Evolutionary conservation across 371 early-diverging fungal species (phyloP).

Genomic region (Syncephalis fuscata): DNA sequence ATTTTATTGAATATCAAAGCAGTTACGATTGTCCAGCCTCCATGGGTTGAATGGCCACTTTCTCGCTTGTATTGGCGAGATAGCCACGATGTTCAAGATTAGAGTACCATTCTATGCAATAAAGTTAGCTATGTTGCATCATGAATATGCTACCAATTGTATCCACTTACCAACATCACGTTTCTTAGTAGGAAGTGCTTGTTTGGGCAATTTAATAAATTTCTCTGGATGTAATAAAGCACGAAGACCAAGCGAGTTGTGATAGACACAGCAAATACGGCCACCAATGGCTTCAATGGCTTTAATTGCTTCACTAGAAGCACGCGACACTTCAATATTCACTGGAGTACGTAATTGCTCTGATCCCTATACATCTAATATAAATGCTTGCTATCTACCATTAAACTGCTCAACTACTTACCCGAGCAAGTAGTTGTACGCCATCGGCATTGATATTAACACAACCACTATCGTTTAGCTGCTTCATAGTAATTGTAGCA

Average conservation of each 20-base stretch:
- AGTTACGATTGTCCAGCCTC: too few relatives aligned
- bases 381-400: neutral
- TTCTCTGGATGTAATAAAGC: conserved; percentile 68
- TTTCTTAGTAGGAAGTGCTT: conserved; percentile 35
- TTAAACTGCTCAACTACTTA: conserved; percentile 14
- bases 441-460: conserved; percentile 73
- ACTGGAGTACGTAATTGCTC: conserved; percentile 45
- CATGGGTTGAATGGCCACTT: too few relatives aligned
- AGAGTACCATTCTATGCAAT: conserved; percentile 27
- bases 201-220: conserved; percentile 45
- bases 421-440: conserved; percentile 67
- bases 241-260: conserved; percentile 54
- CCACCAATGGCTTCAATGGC: conserved; percentile 77
- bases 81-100: conserved; percentile 53
- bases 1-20: too few relatives aligned
- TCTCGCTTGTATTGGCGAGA: conserved; percentile 25
- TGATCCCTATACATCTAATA: conserved; percentile 25
- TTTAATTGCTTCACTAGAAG: conserved; percentile 63
- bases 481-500: conserved; percentile 69
- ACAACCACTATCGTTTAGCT: conserved; percentile 55
- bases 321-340: conserved; percentile 73
- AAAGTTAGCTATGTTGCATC: neutral
- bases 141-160: neutral
- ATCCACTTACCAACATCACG: conserved; percentile 29
- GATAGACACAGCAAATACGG: conserved; percentile 62